Evolutionary conservation across 2,329 filamentous ascomycete species (phyloP), one percentile per base, ranked within the genome.

Genomic region (Exophiala phaeomuriformis): DNA sequence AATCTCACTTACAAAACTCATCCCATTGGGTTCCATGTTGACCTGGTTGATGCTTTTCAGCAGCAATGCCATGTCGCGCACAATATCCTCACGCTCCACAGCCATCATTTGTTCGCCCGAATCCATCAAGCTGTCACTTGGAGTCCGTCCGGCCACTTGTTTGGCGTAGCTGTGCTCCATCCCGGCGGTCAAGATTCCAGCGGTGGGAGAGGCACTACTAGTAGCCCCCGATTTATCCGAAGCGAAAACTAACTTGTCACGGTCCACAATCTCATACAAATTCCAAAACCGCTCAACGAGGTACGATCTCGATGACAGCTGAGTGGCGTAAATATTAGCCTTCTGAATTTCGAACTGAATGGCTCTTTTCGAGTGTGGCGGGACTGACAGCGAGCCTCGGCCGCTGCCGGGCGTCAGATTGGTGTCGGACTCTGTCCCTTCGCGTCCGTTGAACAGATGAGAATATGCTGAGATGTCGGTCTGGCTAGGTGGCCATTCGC

Each of bases 291-390:
- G 85, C 67, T 95, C 88, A 0, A 94, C 88, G 52, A 91, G 82
- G 66, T 89, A 90, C 0, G 87, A 91, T 28, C 90, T 79, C 0
- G 88, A 94, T 2, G 84, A 83, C 6, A 95, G 75, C 64, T 90
- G 85, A 4, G 85, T 91, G 1, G 84, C 82, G 65, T 91, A 89
- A 37, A 95, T 87, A 67, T 95, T 95, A 4, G 88, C 87, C 67
- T 94, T 95, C 67, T 95, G 89, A 31, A 95, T 93, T 69, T 95
- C 90, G 61, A 84, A 89, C 65, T 93, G 88, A 3, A 90, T 72
- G 19, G 55, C 32, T 51, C 56, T 29, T 33, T 56, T 62, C 3
- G 61, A 58, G 28, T 52, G 49, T 19, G 55, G 52, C 33, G 52
- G 52, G 19, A 52, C 31, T 4, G 55, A 52, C 31, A 65, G 64